Base-by-base conservation (phyloP, 148 eudicot species). In the Rhododendron molle region DNA sequence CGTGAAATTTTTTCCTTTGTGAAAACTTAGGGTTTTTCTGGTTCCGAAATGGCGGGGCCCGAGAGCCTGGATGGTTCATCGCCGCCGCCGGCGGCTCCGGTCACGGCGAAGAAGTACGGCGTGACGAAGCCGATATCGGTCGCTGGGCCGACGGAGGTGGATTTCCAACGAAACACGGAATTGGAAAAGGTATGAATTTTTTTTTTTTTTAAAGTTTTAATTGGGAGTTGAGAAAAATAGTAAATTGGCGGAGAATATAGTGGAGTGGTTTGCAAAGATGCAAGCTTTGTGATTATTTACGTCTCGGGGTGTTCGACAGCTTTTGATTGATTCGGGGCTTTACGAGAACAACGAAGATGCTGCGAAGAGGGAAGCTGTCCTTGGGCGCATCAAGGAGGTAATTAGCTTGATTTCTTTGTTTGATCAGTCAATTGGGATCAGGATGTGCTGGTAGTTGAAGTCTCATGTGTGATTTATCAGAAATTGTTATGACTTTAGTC, bases 331-430 rank as follows among this genome's bases (percentile, higher is more conserved):
- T 86, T 91, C 91, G 76, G 93, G 90, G 85, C 91, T 92, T 65
- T 94, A 89, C 32, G 94, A 94, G 89, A 92, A 91, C 82, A 77
- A 84, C 40, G 93, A 92, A 32, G 96, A 90, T 56, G 86, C 87
- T 58, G 90, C 86, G 38, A 94, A 86, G 89, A 89, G 94, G 86
- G 93, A 88, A 81, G 91, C 87, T 47, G 94, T 94, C 50, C 93
- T 94, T 43, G 84, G 86, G 80, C 91, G 89, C 40, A 92, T 94
- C 76, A 91, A 88, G 0, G 89, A 92, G 96, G 96, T 94, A 90
- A 88, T 69, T 81, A 40, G 5, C 28, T 28, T n/a, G 5, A 62
- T 84, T 79, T 34, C 1, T 71, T 62, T 69, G 43, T 73, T 77
- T 76, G 60, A 5, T 80, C 62, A 43, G 26, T 30, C 26, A 26